Percentiles rank a stretch among this genome's conserved stretches.
Conservation (phyloP, 352 stramenopile species). For the Albugo candida region DNA sequence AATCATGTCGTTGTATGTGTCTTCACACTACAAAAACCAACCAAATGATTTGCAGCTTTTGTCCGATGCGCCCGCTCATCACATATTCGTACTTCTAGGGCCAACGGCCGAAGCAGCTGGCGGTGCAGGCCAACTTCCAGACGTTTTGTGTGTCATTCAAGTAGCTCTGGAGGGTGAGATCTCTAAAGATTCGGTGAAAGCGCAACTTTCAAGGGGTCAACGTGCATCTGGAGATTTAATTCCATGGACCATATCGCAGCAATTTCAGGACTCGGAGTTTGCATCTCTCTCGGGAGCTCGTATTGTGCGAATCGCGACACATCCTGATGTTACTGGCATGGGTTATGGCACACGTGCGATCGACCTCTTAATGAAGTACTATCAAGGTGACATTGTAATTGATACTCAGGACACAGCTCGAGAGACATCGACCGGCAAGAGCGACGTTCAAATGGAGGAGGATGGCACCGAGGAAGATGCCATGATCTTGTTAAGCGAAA, state of each 20-base stretch:
- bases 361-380: conserved; percentile 93
- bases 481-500: conserved; percentile 49
- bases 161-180: conserved; percentile 95
- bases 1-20: conserved; percentile 93
- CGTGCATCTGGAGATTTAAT: conserved; percentile 96
- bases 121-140: conserved; percentile 82
- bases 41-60: conserved; percentile 99
- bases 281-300: conserved; percentile 90
- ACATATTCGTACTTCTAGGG: conserved; percentile 95
- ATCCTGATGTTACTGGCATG: conserved; percentile 93
- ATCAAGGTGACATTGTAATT: conserved; percentile 86
- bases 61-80: conserved; percentile 94
- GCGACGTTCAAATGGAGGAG: conserved; percentile 13
- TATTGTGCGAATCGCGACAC: conserved; percentile 95
- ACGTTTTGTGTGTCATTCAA: conserved; percentile 97
- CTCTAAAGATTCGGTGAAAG: conserved; percentile 88
- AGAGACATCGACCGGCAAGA: conserved; percentile 14
- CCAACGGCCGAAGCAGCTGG: conserved; percentile 83
- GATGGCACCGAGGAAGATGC: conserved; percentile 30
- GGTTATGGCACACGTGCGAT: conserved; percentile 95
- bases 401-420: conserved; percentile 21
- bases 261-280: conserved; percentile 99
- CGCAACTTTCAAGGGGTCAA: conserved; percentile 90
- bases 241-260: conserved; percentile 97
- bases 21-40: conserved; percentile 99